Percentiles rank a stretch among this genome's conserved stretches.
phyloP scores from a whole-genome alignment of 345 rosid species.

The Eucalyptus marginata region DNA sequence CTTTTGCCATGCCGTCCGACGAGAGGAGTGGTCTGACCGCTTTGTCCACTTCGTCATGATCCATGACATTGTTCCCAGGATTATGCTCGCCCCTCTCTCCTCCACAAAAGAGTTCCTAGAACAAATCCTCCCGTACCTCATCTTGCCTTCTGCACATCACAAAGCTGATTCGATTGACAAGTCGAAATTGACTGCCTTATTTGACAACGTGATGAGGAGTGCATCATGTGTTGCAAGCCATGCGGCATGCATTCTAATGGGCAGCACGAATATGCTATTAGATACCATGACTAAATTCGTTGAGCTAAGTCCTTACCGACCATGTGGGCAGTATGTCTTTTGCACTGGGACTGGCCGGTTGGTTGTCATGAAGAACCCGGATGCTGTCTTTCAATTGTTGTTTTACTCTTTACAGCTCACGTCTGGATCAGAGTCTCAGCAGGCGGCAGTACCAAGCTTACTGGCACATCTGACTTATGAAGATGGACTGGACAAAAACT shows the following conservation, averaged over 20 bases:
- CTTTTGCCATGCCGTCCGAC: conserved; percentile 53
- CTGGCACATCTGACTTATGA: conserved; percentile 31
- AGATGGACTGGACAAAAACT: conserved; percentile 12
- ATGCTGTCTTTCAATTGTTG: conserved; percentile 63
- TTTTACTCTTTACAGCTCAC: conserved; percentile 50
- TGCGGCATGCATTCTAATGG: conserved; percentile 55
- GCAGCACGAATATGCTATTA: conserved; percentile 45
- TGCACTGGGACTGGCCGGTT: conserved; percentile 25
- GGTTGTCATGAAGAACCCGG: conserved; percentile 50
- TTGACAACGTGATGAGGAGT: conserved; percentile 34
- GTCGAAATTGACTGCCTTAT: conserved; percentile 10
- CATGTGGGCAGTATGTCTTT: conserved; percentile 65
- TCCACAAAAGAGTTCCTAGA: conserved; percentile 13
- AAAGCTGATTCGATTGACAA: background rate
- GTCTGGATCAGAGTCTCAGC: conserved; percentile 10
- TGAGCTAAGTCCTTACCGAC: conserved; percentile 70
- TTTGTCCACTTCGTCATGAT: conserved; percentile 59
- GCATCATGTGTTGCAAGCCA: conserved; percentile 41
- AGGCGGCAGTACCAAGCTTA: conserved; percentile 25
- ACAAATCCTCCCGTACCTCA: conserved; percentile 16
- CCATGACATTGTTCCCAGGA: conserved; percentile 63
- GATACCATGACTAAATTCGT: conserved; percentile 48
- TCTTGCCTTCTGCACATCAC: background rate
- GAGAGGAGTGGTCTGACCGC: conserved; percentile 60
- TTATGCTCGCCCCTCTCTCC: conserved; percentile 48